Evolutionary conservation across 192 early-diverging fungal species (phyloP).

Genomic region (Coemansia sp.): DNA sequence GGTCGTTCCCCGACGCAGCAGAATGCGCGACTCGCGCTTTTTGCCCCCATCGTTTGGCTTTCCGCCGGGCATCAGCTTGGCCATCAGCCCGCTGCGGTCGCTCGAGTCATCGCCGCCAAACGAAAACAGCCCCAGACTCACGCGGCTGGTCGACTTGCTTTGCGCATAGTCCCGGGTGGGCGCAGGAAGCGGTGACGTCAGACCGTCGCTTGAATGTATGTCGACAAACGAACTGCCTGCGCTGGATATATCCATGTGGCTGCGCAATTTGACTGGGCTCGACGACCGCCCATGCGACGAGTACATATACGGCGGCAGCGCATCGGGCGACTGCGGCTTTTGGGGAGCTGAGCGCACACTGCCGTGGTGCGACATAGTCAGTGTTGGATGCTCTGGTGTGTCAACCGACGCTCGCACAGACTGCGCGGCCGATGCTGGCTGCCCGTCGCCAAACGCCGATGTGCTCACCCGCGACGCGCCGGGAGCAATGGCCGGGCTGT

Average conservation of each 20-base stretch:
- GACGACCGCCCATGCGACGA: neutral
- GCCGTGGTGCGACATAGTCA: slow-evolving; percentile 12
- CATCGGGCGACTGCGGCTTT: neutral
- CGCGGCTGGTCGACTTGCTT: neutral
- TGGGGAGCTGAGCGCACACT: slow-evolving; percentile 12
- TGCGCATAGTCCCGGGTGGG: neutral
- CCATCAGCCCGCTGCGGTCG: slow-evolving; percentile 9
- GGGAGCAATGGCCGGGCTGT: slow-evolving; percentile 1
- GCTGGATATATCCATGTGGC: slow-evolving; percentile 8
- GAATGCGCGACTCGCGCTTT: slow-evolving; percentile 8
- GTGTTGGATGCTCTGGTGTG: neutral
- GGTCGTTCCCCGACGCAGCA: slow-evolving; percentile 2
- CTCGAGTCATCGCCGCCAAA: slow-evolving; percentile 4
- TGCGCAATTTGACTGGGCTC: neutral
- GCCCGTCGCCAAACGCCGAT: neutral
- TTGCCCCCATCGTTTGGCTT: neutral
- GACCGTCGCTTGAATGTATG: slow-evolving; percentile 11
- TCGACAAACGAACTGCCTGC: slow-evolving; percentile 43
- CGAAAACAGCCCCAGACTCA: slow-evolving; percentile 14
- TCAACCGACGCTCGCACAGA: neutral
- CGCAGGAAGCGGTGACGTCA: slow-evolving; percentile 1
- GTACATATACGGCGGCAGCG: slow-evolving; percentile 7
- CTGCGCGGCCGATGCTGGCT: neutral
- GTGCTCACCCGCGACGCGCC: neutral
- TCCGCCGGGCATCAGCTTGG: slow-evolving; percentile 8